Evolutionary conservation across 225 moss, liverwort and hornwort species (phyloP).

Genomic region (Marchantia polymorpha): DNA sequence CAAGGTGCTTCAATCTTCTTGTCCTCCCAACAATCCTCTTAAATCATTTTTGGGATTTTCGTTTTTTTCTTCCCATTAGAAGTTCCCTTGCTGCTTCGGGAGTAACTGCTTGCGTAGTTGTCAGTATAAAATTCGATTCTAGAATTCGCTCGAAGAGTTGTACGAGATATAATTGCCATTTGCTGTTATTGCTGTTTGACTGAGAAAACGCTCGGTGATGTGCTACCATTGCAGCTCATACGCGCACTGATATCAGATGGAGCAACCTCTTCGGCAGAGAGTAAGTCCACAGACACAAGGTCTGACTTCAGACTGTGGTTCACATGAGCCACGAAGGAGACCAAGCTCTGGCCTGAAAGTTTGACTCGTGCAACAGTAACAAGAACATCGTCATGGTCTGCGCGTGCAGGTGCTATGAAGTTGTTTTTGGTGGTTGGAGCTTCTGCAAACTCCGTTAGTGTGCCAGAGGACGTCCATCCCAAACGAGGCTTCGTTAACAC

Average conservation of each 20-base stretch:
- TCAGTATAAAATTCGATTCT: too few species aligned
- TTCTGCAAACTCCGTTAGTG: slow-evolving; percentile 7
- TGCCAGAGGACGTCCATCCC: slow-evolving; percentile 16
- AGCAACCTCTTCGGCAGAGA: slow-evolving; percentile 10
- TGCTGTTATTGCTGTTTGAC: too few species aligned
- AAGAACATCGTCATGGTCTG: background rate
- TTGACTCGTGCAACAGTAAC: background rate
- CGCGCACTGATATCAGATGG: slow-evolving; percentile 29
- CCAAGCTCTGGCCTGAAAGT: background rate
- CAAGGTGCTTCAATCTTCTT: slow-evolving; percentile 13
- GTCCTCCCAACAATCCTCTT: background rate
- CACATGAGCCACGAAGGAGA: background rate
- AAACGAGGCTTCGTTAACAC: slow-evolving; percentile 16
- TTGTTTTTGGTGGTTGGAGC: slow-evolving; percentile 23
- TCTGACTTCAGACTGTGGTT: background rate
- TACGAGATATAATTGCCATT: too few species aligned
- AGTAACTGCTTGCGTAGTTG: too few species aligned
- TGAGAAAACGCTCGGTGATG: background rate
- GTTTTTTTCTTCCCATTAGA: too few species aligned
- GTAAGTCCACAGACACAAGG: background rate
- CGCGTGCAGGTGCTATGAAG: slow-evolving; percentile 21
- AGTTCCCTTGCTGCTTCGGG: too few species aligned
- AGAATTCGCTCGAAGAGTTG: too few species aligned
- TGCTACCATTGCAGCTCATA: slow-evolving; percentile 17
- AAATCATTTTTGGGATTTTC: too few species aligned